Conservation (phyloP, 2,329 filamentous ascomycete genomes). For the Diplodia seriata region DNA sequence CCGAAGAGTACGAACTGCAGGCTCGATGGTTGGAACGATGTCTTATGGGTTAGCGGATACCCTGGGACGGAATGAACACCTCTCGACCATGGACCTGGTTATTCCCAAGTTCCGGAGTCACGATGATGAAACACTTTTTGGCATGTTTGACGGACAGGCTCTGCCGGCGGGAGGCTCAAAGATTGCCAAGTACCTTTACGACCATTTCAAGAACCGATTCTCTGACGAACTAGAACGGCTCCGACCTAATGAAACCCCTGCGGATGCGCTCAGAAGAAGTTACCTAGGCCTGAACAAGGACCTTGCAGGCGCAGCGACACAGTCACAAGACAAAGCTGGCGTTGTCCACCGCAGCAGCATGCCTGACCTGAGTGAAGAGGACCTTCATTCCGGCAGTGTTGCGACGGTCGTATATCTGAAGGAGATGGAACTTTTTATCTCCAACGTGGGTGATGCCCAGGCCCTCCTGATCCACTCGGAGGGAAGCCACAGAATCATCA, state of each 20-base stretch:
- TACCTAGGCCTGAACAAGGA: constrained; percentile 95
- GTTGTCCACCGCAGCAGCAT: constrained; percentile 74
- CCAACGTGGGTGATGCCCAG: constrained; percentile 94
- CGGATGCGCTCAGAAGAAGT: constrained; percentile 82
- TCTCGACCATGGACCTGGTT: constrained; percentile 95
- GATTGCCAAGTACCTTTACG: constrained; percentile 94
- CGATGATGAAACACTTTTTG: constrained; percentile 87
- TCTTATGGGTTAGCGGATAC: constrained; percentile 98
- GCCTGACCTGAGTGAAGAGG: constrained; percentile 84
- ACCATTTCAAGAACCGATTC: constrained; percentile 90
- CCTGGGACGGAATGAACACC: constrained; percentile 87
- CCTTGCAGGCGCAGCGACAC: constrained; percentile 81
- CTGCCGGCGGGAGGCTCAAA: constrained; percentile 89
- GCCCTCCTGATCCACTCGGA: constrained; percentile 94
- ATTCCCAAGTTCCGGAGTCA: constrained; percentile 89
- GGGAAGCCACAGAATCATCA: constrained; percentile 81
- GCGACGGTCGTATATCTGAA: constrained; percentile 91
- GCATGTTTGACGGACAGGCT: constrained; percentile 96
- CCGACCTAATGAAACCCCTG: constrained; percentile 73
- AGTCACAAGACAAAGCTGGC: constrained; percentile 61
- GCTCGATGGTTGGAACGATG: constrained; percentile 87
- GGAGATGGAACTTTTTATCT: constrained; percentile 88
- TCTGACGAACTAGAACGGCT: constrained; percentile 79
- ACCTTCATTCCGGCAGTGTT: constrained; percentile 87
- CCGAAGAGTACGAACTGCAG: constrained; percentile 92